A percentile compares a stretch with the other conserved stretches of the same genome.
phyloP scores from a whole-genome alignment of 2,329 filamentous ascomycete genomes.

The Lecanicillium sp. region DNA sequence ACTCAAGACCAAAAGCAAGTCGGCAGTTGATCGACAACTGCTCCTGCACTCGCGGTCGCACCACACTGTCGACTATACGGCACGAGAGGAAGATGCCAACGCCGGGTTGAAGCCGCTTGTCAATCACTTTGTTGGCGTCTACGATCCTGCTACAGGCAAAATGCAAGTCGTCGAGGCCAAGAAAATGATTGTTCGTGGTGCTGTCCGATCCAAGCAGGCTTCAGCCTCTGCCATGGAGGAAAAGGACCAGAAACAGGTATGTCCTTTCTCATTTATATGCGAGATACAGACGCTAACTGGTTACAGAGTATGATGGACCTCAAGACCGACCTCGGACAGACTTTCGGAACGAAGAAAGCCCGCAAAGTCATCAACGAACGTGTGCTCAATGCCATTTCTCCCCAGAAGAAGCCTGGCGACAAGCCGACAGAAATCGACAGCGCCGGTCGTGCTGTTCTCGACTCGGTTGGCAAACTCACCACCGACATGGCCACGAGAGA shows the following conservation, averaged over 20 bases:
- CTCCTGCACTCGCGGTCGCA: conserved; percentile 50
- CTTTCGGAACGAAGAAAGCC: conserved; percentile 80
- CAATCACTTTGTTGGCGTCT: conserved; percentile 58
- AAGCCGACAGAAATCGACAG: conserved; percentile 43
- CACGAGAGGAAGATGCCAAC: conserved; percentile 34
- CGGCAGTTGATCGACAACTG: conserved; percentile 36
- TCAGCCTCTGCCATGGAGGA: conserved; percentile 36
- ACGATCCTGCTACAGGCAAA: conserved; percentile 50
- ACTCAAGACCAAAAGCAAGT: conserved; percentile 29
- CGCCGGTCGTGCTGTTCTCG: conserved; percentile 51
- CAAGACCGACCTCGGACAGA: conserved; percentile 62
- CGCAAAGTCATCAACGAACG: conserved; percentile 65
- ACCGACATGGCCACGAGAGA: conserved; percentile 59
- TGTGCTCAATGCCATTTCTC: conserved; percentile 61
- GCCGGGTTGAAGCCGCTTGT: conserved; percentile 28
- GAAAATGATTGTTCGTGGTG: conserved; percentile 53
- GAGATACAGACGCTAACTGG: conserved; percentile 16
- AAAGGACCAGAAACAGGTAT: conserved; percentile 20
- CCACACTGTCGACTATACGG: conserved; percentile 51
- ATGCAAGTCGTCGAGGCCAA: conserved; percentile 55
- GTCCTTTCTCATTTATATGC: background rate
- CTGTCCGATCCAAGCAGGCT: conserved; percentile 47
- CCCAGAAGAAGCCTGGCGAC: conserved; percentile 26
- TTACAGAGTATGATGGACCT: conserved; percentile 49
- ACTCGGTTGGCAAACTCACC: conserved; percentile 52